Base-by-base conservation (phyloP, 768 basidiomycete species). In the Termitomyces sp. region DNA sequence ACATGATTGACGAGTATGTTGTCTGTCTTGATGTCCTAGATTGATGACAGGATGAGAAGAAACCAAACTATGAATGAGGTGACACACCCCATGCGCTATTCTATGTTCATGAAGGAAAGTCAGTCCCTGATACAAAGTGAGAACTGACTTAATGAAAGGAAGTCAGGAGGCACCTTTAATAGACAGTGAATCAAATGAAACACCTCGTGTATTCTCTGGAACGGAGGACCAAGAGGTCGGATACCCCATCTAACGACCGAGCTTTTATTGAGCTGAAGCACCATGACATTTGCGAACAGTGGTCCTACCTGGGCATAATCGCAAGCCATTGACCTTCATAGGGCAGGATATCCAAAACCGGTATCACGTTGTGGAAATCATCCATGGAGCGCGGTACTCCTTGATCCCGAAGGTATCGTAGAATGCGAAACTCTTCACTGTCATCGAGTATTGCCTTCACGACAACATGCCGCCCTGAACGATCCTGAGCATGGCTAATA, bases 241-340 rank as follows among this genome's bases (percentile, higher is more conserved):
- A 31, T 29, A 55, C 53, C 53, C 53, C 53, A 55, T 10, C 53
- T 54, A 40, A 17, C 34, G 34, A 15, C 38, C 20, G 9, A 20
- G 20, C 8, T 40, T 14, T 54, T 20, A 14, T 6, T 42, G 12
- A 40, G 12, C 9, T 54, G 5, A 42, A 25, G 25, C 15, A 15
- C 17, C 25, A 49, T 12, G 15, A 10, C 11, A 49, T 5, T n/a
- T 43, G 17, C 17, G 17, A 17, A 43, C 17, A 17, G 42, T 43
- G n/a, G 25, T 36, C 60, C 3, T 40, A 65, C 66, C 72, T 68
- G 8, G 74, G 74, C 70, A 72, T 74, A 11, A 75, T 67, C 9
- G 60, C 66, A 50, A 73, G 69, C 56, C 66, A 71, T 36, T 64
- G 65, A 11, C 64, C 71, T n/a, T 63, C 60, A 17, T 56, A 51